phyloP scores from a whole-genome alignment of 2,329 filamentous ascomycete species.

The Xylariomycetidae sp. region DNA sequence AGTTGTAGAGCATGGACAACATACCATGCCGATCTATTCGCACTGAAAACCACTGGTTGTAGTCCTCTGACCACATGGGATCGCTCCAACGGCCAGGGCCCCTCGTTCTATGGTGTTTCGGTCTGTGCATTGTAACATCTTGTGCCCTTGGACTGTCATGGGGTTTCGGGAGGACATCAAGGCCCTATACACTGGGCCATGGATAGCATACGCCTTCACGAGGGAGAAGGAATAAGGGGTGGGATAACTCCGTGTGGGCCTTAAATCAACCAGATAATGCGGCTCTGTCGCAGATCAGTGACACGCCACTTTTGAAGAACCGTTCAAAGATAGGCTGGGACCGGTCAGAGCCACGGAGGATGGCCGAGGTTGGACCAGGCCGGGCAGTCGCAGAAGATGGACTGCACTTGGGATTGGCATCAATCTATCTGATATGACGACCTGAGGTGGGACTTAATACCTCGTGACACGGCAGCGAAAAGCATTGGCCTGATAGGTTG shows the following conservation, averaged over 20 bases:
- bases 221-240: too few relatives aligned
- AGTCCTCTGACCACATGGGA: conserved; percentile 19
- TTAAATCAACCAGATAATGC: conserved; percentile 25
- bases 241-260: conserved; percentile 15
- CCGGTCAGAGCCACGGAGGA: conserved; percentile 9
- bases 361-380: conserved; percentile 11
- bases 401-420: conserved; percentile 12
- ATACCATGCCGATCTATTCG: conserved; percentile 21
- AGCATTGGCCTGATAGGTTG: conserved; percentile 13
- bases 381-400: too few relatives aligned
- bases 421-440: conserved; percentile 17
- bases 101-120: conserved; percentile 19
- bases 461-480: conserved; percentile 15
- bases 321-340: conserved; percentile 11
- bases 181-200: conserved; percentile 14
- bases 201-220: conserved; percentile 14
- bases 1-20: conserved; percentile 7
- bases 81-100: conserved; percentile 20
- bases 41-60: conserved; percentile 17
- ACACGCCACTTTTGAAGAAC: too few relatives aligned
- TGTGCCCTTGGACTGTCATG: conserved; percentile 18
- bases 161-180: conserved; percentile 12
- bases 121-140: conserved; percentile 26
- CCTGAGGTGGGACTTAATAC: conserved; percentile 13
- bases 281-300: conserved; percentile 21